Evolutionary conservation across 768 basidiomycete genomes (phyloP).

Genomic region (Suillus placidus): DNA sequence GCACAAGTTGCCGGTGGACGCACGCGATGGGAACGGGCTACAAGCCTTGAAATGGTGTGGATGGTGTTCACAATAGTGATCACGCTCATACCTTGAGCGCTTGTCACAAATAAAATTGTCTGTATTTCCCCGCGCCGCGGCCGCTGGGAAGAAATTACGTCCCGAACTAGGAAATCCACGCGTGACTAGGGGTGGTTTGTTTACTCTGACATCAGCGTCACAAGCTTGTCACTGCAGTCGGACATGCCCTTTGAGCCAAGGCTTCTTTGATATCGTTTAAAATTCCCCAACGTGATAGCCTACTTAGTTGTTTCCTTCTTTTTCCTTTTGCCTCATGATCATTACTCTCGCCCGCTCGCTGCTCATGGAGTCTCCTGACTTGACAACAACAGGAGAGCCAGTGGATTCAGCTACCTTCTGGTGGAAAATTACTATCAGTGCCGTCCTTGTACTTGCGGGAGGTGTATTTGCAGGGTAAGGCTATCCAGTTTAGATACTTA

Average conservation of each 20-base stretch:
- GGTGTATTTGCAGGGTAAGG: conserved; percentile 92
- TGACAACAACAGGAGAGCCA: conserved; percentile 25
- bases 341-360: conserved; percentile 12
- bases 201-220: too few species aligned
- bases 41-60: background rate
- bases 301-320: background rate
- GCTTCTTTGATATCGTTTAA: background rate
- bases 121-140: background rate
- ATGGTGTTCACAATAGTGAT: background rate
- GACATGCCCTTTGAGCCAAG: background rate
- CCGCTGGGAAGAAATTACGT: background rate
- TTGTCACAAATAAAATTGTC: background rate
- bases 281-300: background rate
- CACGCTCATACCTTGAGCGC: background rate
- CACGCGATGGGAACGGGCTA: background rate
- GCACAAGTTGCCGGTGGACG: too few species aligned
- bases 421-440: conserved; percentile 70
- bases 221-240: too few species aligned
- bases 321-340: conserved; percentile 20
- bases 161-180: background rate
- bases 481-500: background rate
- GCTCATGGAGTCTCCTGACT: conserved; percentile 1
- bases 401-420: conserved; percentile 69
- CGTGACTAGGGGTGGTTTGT: background rate
- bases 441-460: conserved; percentile 74